Percentiles rank a stretch among this genome's conserved stretches.
phyloP scores from a whole-genome alignment of 345 rosid genomes.

The rapeseed (Brassica napus) region Da-Ae NC_063438.1:10876001-10876500 shows the following conservation, averaged over 20 bases:
- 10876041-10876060: conserved; percentile 95
- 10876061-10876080: conserved; percentile 93
- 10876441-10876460: conserved; percentile 9
- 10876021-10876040: conserved; percentile 90
- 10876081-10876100: conserved; percentile 87
- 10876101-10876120: conserved; percentile 98
- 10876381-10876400: conserved; percentile 91
- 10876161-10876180: conserved; percentile 5
- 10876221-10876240: conserved; percentile 97
- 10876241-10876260: conserved; percentile 81
- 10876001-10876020: conserved; percentile 91
- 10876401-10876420: conserved; percentile 26
- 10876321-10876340: conserved; percentile 98
- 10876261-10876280: conserved; percentile 89
- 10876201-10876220: conserved; percentile 39
- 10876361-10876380: conserved; percentile 87
- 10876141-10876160: conserved; percentile 1
- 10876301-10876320: conserved; percentile 91
- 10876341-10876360: conserved; percentile 92
- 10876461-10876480: conserved; percentile 38
- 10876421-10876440: conserved; percentile 10
- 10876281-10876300: conserved; percentile 80
- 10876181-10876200: conserved; percentile 14
- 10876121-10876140: conserved; percentile 99
- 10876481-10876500: conserved; percentile 91